Conservation (phyloP, 768 basidiomycete species). For the Serendipita sp. region DNA sequence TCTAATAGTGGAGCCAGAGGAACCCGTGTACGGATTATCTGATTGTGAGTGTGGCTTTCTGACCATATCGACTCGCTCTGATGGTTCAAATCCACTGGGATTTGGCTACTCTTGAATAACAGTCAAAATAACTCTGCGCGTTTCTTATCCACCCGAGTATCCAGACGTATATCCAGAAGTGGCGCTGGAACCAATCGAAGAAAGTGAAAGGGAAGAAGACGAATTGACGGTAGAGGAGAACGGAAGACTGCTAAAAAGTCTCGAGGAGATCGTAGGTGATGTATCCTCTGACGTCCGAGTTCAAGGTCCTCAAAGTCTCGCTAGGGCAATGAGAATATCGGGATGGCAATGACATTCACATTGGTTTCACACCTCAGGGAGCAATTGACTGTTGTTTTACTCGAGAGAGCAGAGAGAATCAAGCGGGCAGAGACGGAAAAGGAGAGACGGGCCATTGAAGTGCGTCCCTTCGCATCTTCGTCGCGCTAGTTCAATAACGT, state of each 20-base stretch:
- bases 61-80: conserved; percentile 2
- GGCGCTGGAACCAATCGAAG: conserved; percentile 42
- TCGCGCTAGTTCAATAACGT: not conserved
- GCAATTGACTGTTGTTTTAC: conserved; percentile 46
- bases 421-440: conserved; percentile 52
- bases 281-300: conserved; percentile 18
- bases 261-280: conserved; percentile 39
- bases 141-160: conserved; percentile 68
- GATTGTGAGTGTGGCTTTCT: conserved; percentile 29
- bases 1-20: conserved; percentile 81
- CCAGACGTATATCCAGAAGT: conserved; percentile 71
- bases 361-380: conserved; percentile 76
- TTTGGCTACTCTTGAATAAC: conserved; percentile 10
- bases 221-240: conserved; percentile 34
- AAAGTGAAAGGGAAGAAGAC: conserved; percentile 20
- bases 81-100: conserved; percentile 6
- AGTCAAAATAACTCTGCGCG: conserved; percentile 61
- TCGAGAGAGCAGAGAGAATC: conserved; percentile 36
- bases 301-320: not conserved
- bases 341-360: conserved; percentile 98
- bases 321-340: conserved; percentile 71
- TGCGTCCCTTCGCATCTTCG: conserved; percentile 17
- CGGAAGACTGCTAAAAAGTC: conserved; percentile 34
- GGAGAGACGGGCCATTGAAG: conserved; percentile 62
- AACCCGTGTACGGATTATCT: conserved; percentile 43